Percentiles rank a stretch among this genome's conserved stretches.
phyloP scores from a whole-genome alignment of 768 basidiomycete species.

The Pleurotus sapidus region DNA sequence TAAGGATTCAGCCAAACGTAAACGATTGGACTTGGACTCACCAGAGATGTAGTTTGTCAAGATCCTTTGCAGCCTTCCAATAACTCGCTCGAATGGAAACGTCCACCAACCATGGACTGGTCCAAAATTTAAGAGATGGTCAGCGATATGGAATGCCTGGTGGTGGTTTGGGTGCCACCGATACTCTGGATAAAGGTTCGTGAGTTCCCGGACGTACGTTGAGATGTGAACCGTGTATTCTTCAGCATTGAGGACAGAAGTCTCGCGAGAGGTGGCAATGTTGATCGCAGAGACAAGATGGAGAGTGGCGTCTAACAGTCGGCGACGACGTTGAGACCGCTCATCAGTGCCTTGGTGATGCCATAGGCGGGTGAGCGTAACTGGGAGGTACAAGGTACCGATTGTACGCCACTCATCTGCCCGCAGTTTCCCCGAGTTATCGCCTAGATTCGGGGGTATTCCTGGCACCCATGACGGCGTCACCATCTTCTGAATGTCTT shows the following conservation, averaged over 20 bases:
- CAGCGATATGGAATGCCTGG: slow-evolving; percentile 12
- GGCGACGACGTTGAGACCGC: neutral
- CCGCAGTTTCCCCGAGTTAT: slow-evolving; percentile 24
- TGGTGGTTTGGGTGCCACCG: slow-evolving; percentile 4
- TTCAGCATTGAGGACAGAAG: neutral
- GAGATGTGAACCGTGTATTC: neutral
- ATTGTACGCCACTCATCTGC: slow-evolving; percentile 31
- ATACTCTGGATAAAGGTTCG: slow-evolving; percentile 12
- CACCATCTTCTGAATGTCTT: slow-evolving; percentile 7
- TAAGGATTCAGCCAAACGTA: neutral
- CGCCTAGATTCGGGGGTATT: slow-evolving; percentile 24
- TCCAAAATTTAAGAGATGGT: slow-evolving; percentile 18
- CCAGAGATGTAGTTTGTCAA: slow-evolving; percentile 24
- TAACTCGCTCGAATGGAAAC: slow-evolving; percentile 33
- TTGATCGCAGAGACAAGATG: neutral
- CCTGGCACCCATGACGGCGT: slow-evolving; percentile 24
- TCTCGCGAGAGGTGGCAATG: neutral
- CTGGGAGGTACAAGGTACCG: slow-evolving; percentile 25
- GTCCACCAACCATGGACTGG: slow-evolving; percentile 35
- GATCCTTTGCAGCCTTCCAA: slow-evolving; percentile 31
- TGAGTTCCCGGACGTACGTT: neutral
- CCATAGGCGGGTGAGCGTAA: slow-evolving; percentile 30
- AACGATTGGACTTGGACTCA: slow-evolving; percentile 10
- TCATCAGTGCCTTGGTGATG: slow-evolving; percentile 5
- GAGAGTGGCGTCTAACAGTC: neutral